These are phyloP conservation scores for Lentinula boryana DNA, from an alignment of 768 basidiomycete genomes.

Conservation along the genomic window DNA sequence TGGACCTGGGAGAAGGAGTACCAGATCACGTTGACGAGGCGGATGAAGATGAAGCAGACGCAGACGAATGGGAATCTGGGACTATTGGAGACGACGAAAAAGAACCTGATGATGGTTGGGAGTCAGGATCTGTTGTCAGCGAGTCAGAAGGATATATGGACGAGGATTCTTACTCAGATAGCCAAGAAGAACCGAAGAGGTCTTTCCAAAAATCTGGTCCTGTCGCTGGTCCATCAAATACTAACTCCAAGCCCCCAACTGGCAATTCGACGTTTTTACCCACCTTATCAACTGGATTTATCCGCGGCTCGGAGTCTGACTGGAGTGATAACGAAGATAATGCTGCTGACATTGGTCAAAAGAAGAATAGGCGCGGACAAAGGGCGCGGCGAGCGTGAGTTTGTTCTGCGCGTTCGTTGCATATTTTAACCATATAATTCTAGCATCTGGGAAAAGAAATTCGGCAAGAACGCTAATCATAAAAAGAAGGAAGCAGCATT, in stretches of 20 bases:
- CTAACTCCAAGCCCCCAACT: slow-evolving; percentile 16
- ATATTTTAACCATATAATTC: not conserved
- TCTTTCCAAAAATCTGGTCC: slow-evolving; percentile 14
- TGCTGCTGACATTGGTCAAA: slow-evolving; percentile 42
- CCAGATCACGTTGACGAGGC: slow-evolving; percentile 11
- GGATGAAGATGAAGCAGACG: slow-evolving; percentile 20
- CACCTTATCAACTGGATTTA: slow-evolving; percentile 81
- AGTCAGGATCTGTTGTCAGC: slow-evolving; percentile 41
- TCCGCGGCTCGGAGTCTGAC: slow-evolving; percentile 77
- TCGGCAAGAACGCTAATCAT: slow-evolving; percentile 86
- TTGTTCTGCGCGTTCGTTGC: not conserved
- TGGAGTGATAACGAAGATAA: slow-evolving; percentile 59
- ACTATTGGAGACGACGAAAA: slow-evolving; percentile 23
- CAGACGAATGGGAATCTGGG: slow-evolving; percentile 33
- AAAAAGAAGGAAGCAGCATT: slow-evolving; percentile 55
- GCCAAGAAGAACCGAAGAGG: slow-evolving; percentile 25
- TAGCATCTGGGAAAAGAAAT: slow-evolving; percentile 99
- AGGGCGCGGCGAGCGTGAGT: slow-evolving; percentile 92
- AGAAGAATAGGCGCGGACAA: slow-evolving; percentile 91
- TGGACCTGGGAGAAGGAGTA: slow-evolving; percentile 14
- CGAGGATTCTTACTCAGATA: slow-evolving; percentile 16
- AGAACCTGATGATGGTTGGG: slow-evolving; percentile 37
- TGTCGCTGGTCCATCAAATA: slow-evolving; percentile 14
- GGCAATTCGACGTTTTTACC: slow-evolving; percentile 73
- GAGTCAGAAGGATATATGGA: slow-evolving; percentile 12